These are phyloP conservation scores for Cnidoscolus chayamansa DNA, from an alignment of 441 rosid species.

Conservation along the genomic window DNA sequence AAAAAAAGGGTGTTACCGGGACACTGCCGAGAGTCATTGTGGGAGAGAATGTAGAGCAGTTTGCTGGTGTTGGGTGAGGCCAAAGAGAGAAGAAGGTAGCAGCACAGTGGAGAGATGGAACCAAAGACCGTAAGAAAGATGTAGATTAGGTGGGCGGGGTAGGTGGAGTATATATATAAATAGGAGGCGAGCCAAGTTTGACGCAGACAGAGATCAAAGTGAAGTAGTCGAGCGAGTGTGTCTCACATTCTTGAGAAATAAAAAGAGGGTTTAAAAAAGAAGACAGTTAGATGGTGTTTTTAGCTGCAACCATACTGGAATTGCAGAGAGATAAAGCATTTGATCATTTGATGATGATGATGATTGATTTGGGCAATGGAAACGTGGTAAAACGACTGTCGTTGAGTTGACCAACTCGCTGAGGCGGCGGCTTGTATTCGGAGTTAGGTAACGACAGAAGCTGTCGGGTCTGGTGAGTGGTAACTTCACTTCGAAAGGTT, in stretches of 20 bases:
- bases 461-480: background rate
- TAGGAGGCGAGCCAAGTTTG: background rate
- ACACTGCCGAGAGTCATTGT: constrained; percentile 39
- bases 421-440: too few species aligned
- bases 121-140: background rate
- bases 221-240: too few species aligned
- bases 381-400: too few species aligned
- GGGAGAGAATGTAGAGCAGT: background rate
- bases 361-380: too few species aligned
- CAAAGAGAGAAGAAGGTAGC: background rate
- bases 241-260: background rate
- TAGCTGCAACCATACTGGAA: background rate
- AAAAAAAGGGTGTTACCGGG: constrained; percentile 30
- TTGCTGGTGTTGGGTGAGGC: background rate
- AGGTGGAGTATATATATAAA: constrained; percentile 19
- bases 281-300: constrained; percentile 34
- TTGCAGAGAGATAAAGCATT: background rate
- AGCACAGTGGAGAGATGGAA: background rate
- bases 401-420: too few species aligned
- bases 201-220: background rate
- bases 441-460: background rate
- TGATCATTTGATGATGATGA: too few species aligned
- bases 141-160: constrained; percentile 23
- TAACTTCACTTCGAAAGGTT: background rate
- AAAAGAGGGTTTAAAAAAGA: background rate